Evolutionary conservation across 2,329 filamentous ascomycete species (phyloP).

Genomic region (Eutypella sp.): DNA sequence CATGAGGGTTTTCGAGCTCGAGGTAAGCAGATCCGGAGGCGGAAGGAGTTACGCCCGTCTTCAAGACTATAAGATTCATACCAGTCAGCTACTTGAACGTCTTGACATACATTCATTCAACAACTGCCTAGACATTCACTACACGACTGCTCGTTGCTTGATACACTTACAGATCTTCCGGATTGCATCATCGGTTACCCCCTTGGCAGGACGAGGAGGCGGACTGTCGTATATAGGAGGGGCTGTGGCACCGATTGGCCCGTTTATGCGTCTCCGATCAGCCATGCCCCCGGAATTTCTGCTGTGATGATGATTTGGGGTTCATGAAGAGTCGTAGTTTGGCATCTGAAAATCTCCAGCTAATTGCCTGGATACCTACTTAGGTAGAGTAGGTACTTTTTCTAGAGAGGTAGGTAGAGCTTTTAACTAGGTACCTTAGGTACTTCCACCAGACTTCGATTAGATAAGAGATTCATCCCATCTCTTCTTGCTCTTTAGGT

Average conservation of each 20-base stretch:
- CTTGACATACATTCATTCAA: background rate
- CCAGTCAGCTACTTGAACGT: too few species aligned
- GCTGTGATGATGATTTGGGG: background rate
- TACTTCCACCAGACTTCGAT: too few species aligned
- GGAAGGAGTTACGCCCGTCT: slow-evolving; percentile 87
- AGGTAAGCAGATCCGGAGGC: slow-evolving; percentile 91
- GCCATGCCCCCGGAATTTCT: slow-evolving; percentile 46
- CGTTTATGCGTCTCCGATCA: slow-evolving; percentile 87
- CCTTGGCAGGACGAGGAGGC: slow-evolving; percentile 45
- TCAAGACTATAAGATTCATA: slow-evolving; percentile 60
- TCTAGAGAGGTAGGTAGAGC: too few species aligned
- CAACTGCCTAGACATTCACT: background rate
- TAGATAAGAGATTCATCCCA: too few species aligned
- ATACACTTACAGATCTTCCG: slow-evolving; percentile 75
- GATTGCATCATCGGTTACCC: slow-evolving; percentile 62
- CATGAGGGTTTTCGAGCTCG: slow-evolving; percentile 53
- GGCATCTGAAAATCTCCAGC: slow-evolving; percentile 12
- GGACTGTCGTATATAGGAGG: slow-evolving; percentile 63
- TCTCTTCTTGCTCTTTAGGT: too few species aligned
- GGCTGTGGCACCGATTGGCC: slow-evolving; percentile 70
- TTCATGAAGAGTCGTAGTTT: slow-evolving; percentile 7
- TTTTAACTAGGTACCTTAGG: too few species aligned
- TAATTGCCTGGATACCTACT: too few species aligned
- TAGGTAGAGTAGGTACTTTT: too few species aligned
- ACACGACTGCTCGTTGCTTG: background rate